phyloP scores from a whole-genome alignment of 768 basidiomycete species.

The Mycena capillaripes region DNA sequence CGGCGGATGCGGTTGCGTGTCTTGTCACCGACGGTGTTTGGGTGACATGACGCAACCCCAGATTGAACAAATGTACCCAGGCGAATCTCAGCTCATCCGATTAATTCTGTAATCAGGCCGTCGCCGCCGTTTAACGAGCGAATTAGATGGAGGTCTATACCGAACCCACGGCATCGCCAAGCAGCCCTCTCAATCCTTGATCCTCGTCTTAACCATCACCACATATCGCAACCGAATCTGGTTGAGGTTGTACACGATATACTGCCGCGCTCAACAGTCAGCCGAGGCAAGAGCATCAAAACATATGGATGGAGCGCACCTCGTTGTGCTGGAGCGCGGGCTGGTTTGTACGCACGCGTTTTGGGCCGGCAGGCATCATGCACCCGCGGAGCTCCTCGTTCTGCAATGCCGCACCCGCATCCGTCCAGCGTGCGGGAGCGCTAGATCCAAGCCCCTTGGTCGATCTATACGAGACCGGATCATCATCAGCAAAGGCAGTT shows the following conservation, averaged over 20 bases:
- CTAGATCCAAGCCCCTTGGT: conserved; percentile 20
- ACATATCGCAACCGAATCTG: conserved; percentile 22
- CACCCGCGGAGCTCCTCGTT: conserved; percentile 8
- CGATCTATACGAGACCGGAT: neutral
- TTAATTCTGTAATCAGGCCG: too few species aligned
- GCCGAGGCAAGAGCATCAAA: too few species aligned
- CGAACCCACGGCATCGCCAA: too few species aligned
- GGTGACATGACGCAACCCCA: too few species aligned
- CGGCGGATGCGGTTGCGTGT: too few species aligned
- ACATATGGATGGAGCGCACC: neutral
- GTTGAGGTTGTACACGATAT: conserved; percentile 18
- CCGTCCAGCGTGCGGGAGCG: conserved; percentile 13
- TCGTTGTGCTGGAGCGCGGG: conserved; percentile 8
- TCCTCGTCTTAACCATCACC: conserved; percentile 13
- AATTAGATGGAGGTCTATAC: too few species aligned
- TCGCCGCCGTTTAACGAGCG: too few species aligned
- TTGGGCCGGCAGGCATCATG: conserved; percentile 3
- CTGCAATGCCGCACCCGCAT: neutral
- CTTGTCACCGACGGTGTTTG: too few species aligned
- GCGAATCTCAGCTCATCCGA: too few species aligned
- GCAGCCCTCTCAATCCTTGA: neutral
- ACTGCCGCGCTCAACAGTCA: neutral
- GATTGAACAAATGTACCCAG: too few species aligned
- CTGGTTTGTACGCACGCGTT: neutral
- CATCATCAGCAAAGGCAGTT: neutral